Evolutionary conservation across 2,329 filamentous ascomycete genomes (phyloP).

Genomic region (Lanzia echinophila): DNA sequence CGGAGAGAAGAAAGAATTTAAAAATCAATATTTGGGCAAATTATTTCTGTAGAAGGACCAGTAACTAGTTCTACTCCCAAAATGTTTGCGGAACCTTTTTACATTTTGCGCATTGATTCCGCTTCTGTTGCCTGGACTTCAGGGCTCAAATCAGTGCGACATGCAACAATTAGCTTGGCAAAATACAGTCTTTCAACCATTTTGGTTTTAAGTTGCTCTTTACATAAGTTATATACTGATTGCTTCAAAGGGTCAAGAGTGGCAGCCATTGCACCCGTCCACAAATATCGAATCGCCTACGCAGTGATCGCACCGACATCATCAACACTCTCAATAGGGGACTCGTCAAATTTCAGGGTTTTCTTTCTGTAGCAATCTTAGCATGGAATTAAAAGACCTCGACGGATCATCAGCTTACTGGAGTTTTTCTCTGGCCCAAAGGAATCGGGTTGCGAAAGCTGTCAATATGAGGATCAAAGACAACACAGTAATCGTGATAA

Average conservation of each 20-base stretch:
- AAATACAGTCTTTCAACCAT: too few relatives aligned
- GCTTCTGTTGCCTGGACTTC: conserved; percentile 12
- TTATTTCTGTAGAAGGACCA: too few relatives aligned
- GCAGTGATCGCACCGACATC: neutral
- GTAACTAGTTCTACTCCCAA: too few relatives aligned
- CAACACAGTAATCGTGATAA: conserved; percentile 46
- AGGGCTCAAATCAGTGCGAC: conserved; percentile 10
- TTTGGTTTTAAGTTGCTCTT: too few relatives aligned
- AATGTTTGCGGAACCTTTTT: too few relatives aligned
- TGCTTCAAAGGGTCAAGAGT: too few relatives aligned
- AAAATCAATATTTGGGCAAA: too few relatives aligned
- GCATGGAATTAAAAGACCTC: neutral
- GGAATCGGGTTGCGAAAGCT: conserved; percentile 7
- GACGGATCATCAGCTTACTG: neutral
- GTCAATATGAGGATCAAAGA: conserved; percentile 28
- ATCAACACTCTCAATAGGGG: neutral
- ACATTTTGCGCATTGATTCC: conserved; percentile 1
- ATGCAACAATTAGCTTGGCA: too few relatives aligned
- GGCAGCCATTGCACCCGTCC: too few relatives aligned
- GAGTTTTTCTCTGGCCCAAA: conserved; percentile 12
- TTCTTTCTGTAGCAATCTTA: neutral
- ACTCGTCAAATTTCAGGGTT: neutral
- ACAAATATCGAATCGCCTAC: too few relatives aligned
- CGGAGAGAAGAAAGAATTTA: too few relatives aligned
- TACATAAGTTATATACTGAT: neutral